Conservation (phyloP, 2,329 filamentous ascomycete species). For the Pestalotiopsis sp. region DNA sequence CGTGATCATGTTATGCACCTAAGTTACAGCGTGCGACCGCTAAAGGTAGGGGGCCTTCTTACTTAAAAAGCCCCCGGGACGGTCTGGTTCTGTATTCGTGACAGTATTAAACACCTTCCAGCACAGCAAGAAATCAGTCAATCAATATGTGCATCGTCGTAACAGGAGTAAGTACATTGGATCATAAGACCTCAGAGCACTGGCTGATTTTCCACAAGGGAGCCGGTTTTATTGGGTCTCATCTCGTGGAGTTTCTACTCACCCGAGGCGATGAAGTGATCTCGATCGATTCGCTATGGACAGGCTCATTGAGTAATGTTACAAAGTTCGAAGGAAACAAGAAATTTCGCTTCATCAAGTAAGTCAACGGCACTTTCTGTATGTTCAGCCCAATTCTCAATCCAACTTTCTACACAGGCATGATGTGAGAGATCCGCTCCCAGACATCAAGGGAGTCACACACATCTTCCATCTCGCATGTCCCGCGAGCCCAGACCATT, state of each 20-base stretch:
- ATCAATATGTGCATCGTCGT: not conserved
- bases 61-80: no score
- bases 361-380: not conserved
- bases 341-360: not conserved
- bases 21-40: no score
- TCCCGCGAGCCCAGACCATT: slow-evolving; percentile 12
- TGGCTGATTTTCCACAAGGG: not conserved
- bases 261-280: not conserved
- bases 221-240: not conserved
- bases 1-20: no score
- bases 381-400: not conserved
- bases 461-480: slow-evolving; percentile 13
- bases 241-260: not conserved
- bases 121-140: no score
- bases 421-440: not conserved
- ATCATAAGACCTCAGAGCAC: not conserved
- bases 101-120: no score
- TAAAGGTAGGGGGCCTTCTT: no score
- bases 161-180: not conserved
- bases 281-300: not conserved
- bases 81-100: no score
- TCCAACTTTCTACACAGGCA: not conserved
- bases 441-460: not conserved
- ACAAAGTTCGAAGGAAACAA: not conserved
- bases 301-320: not conserved